phyloP scores from a whole-genome alignment of 192 early-diverging fungal species.

The Diversispora eburnea region DNA sequence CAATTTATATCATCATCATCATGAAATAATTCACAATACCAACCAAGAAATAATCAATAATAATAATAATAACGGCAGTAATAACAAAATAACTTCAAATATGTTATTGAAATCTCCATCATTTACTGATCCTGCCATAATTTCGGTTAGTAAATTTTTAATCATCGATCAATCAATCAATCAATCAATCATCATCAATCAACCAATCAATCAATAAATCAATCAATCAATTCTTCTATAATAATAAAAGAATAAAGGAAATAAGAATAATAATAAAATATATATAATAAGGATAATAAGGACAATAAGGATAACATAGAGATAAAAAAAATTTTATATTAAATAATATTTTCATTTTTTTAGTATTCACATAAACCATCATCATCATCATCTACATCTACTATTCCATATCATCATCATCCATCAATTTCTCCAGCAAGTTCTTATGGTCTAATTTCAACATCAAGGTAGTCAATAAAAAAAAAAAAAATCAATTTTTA shows the following conservation, averaged over 20 bases:
- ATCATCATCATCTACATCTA: conserved; percentile 16
- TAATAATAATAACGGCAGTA: not conserved
- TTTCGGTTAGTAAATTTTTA: conserved; percentile 46
- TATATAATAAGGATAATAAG: too few species aligned
- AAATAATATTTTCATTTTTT: conserved; percentile 4
- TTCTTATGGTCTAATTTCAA: conserved; percentile 17
- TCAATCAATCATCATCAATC: not conserved
- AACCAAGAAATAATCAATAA: conserved; percentile 12
- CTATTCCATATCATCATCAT: conserved; percentile 10
- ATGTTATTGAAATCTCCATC: conserved; percentile 22
- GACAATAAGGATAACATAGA: too few species aligned
- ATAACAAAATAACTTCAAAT: not conserved
- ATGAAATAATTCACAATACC: too few species aligned
- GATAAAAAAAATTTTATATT: too few species aligned
- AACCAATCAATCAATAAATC: too few species aligned
- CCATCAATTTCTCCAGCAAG: conserved; percentile 36
- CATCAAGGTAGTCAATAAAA: conserved; percentile 24
- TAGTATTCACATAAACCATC: not conserved
- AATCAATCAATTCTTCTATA: too few species aligned
- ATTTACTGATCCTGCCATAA: conserved; percentile 56
- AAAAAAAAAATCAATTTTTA: too few species aligned
- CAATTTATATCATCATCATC: too few species aligned
- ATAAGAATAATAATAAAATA: too few species aligned
- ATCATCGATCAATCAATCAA: not conserved
- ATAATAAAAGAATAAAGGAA: too few species aligned